phyloP scores from a whole-genome alignment of 306 rosid genomes.

The Vigna nakashimae region DNA sequence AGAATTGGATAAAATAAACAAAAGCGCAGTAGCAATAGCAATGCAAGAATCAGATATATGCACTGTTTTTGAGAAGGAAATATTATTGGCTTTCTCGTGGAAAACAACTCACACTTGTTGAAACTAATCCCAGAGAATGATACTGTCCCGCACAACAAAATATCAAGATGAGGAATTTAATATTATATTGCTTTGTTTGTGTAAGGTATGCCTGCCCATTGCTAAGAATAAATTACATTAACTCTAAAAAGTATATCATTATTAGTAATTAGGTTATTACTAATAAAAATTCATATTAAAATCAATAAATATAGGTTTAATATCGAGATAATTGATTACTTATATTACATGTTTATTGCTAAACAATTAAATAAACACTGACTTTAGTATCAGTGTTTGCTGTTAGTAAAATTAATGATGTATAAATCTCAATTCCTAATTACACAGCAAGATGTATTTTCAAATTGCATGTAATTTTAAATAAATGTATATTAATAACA shows the following conservation, averaged over 20 bases:
- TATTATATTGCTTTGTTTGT: background rate
- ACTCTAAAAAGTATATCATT: no score
- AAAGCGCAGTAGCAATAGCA: background rate
- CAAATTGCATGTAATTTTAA: background rate
- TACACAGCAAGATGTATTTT: background rate
- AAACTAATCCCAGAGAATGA: slow-evolving; percentile 32
- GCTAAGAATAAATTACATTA: no score
- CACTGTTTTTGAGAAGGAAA: background rate
- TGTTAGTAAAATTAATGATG: background rate
- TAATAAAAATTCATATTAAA: no score
- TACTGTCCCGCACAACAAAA: background rate
- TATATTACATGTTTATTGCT: no score
- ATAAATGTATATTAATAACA: background rate
- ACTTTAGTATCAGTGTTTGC: no score
- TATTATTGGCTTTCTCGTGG: slow-evolving; percentile 37
- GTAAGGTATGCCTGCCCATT: no score
- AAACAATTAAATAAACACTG: no score
- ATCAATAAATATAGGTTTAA: no score
- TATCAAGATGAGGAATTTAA: background rate
- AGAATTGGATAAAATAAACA: slow-evolving; percentile 29
- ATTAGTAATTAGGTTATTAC: no score
- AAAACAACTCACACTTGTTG: slow-evolving; percentile 39
- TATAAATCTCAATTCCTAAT: background rate
- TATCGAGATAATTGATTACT: no score
- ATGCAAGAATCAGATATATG: slow-evolving; percentile 26